Percentiles rank a stretch among this genome's conserved stretches.
phyloP scores from a whole-genome alignment of 2,329 filamentous ascomycete species.

The Helotiales sp. region DNA sequence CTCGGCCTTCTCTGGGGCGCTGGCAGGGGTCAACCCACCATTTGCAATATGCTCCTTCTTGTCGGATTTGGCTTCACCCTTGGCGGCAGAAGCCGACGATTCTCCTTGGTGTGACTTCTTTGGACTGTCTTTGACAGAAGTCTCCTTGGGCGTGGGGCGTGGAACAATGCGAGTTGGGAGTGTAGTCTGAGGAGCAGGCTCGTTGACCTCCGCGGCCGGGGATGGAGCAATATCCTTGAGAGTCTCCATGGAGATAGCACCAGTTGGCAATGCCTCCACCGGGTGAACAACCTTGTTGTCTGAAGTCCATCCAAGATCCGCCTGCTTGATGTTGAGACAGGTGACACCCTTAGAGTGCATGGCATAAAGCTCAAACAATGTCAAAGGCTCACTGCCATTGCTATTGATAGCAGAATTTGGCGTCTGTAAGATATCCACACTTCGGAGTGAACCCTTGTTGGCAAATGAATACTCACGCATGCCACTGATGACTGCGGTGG shows the following conservation, averaged over 20 bases:
- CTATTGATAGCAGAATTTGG: constrained; percentile 66
- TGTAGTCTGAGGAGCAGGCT: constrained; percentile 28
- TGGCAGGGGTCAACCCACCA: constrained; percentile 35
- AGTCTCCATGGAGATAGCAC: constrained; percentile 75
- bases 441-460: constrained; percentile 84
- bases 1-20: constrained; percentile 61
- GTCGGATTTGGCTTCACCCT: constrained; percentile 42
- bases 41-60: constrained; percentile 32
- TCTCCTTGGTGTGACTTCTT: constrained; percentile 37
- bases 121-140: constrained; percentile 32
- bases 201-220: constrained; percentile 27
- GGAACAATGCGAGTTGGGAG: constrained; percentile 37
- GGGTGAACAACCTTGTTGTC: constrained; percentile 86
- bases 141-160: constrained; percentile 39
- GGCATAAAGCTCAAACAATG: constrained; percentile 91
- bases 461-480: constrained; percentile 93
- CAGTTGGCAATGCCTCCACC: constrained; percentile 76
- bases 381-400: constrained; percentile 65
- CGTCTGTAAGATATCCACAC: constrained; percentile 82
- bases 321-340: constrained; percentile 82
- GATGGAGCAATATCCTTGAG: constrained; percentile 50
- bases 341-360: constrained; percentile 99
- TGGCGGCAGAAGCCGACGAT: constrained; percentile 28
- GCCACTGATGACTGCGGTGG: constrained; percentile 96
- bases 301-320: constrained; percentile 88